Evolutionary conservation across 495 filamentous ascomycete genomes (phyloP), one percentile per base, ranked within the genome.

Genomic region (Amniculicola lignicola): DNA sequence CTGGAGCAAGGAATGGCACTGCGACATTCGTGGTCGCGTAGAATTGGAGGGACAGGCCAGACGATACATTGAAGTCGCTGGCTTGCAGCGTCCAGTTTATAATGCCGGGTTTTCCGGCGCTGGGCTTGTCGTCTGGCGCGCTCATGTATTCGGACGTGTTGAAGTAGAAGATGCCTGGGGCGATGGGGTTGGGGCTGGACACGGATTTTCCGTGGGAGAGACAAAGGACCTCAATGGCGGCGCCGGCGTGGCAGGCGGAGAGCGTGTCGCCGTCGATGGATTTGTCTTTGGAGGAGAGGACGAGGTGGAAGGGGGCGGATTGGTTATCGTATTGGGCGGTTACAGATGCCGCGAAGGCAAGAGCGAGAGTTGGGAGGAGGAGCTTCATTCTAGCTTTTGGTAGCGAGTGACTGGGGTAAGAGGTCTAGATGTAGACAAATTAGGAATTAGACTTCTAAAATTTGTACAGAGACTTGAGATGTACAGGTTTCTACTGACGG

Each of bases 181-280:
- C 36, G 24, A 48, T 43, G 19, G 54, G 21, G n/a, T 63, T 54
- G 35, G 51, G 23, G 27, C 48, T 46, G 25, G 48, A 60, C 0
- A 21, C 31, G 5, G 57, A 60, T 16, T 39, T 38, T 5, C 45
- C 54, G 24, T 63, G 62, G 31, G 48, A 51, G 49, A 77, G 58
- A 65, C 80, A 84, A 31, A 83, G 69, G 9, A 70, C 74, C 54
- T 80, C 74, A 23, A 75, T 78, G 15, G 74, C 79, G 29, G 80
- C 79, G 10, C 81, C 81, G 21, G 75, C 65, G 57, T 82, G 80
- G 68, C 81, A 83, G 25, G 79, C 64, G 4, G 36, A 36, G 29
- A 79, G 72, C 44, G 69, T 72, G 1, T 66, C 53, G 67, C 67
- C 69, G 52, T 73, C 59, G 33, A 71, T 31, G 7, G 67, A 63